These are phyloP conservation scores for Thielaviopsis musarum DNA, from an alignment of 2,329 filamentous ascomycete genomes.

Conservation along the genomic window DNA sequence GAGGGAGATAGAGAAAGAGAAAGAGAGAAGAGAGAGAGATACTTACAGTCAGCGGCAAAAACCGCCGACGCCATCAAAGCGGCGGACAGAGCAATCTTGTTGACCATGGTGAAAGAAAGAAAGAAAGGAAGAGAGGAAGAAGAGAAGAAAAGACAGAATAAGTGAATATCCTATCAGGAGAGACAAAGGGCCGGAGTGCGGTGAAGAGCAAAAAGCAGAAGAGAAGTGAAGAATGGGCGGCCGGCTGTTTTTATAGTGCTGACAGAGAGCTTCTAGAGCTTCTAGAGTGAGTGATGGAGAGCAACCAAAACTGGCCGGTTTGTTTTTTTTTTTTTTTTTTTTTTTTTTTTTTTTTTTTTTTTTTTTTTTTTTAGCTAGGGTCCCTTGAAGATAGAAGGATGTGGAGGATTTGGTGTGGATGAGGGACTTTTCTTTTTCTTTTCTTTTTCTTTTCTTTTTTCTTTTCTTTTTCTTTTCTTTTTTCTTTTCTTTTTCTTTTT, in stretches of 20 bases:
- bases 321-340: no score
- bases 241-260: background rate
- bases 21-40: background rate
- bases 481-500: no score
- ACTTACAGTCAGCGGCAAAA: background rate
- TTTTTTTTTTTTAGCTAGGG: no score
- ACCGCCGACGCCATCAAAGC: background rate
- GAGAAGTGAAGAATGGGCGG: background rate
- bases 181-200: background rate
- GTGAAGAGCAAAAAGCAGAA: background rate
- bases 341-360: no score
- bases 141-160: background rate
- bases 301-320: no score
- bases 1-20: background rate
- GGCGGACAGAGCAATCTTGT: conserved; percentile 3
- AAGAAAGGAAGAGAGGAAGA: background rate
- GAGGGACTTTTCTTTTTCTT: no score
- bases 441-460: no score
- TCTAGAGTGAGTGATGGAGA: no score
- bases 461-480: no score
- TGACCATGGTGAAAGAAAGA: background rate
- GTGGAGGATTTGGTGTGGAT: no score
- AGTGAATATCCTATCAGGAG: background rate
- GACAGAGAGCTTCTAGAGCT: no score
- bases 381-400: no score